phyloP scores from a whole-genome alignment of 2,329 filamentous ascomycete species.

The Rhynchosporium graminicola region DNA sequence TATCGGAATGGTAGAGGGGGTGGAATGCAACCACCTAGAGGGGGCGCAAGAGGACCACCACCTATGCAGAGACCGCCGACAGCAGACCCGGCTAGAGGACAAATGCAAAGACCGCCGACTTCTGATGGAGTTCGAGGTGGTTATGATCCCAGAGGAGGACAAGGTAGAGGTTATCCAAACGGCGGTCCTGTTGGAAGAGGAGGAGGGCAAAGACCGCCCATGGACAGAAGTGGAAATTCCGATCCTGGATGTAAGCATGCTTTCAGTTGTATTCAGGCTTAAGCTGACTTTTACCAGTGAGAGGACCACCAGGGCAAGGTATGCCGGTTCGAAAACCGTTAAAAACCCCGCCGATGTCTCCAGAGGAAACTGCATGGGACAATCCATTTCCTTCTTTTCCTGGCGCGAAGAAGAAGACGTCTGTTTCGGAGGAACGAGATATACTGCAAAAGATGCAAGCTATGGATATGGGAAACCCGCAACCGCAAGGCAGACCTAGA shows the following conservation, averaged over 20 bases:
- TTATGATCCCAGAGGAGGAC: conserved; percentile 32
- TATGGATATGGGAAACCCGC: conserved; percentile 36
- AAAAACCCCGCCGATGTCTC: conserved; percentile 42
- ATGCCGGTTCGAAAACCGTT: conserved; percentile 31
- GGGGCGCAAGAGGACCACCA: conserved; percentile 19
- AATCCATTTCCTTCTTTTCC: conserved; percentile 51
- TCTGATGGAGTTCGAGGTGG: conserved; percentile 32
- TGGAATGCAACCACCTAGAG: conserved; percentile 27
- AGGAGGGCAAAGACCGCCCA: conserved; percentile 32
- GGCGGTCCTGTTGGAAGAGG: conserved; percentile 32
- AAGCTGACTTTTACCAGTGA: conserved; percentile 29
- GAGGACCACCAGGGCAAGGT: conserved; percentile 20
- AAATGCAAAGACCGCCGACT: conserved; percentile 36
- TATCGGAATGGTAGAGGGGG: conserved; percentile 35
- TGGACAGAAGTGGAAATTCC: conserved; percentile 31
- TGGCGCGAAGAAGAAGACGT: conserved; percentile 44
- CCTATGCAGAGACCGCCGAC: conserved; percentile 36
- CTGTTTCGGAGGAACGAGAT: conserved; percentile 43
- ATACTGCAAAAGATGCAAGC: conserved; percentile 38
- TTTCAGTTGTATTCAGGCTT: conserved; percentile 19
- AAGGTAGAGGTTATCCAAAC: conserved; percentile 37
- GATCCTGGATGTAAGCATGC: conserved; percentile 39
- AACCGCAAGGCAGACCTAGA: conserved; percentile 18
- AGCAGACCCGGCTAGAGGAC: conserved; percentile 29
- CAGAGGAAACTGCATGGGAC: conserved; percentile 46